Conservation (phyloP, 2,329 filamentous ascomycete genomes). For the Penicillium nordicum region DNA sequence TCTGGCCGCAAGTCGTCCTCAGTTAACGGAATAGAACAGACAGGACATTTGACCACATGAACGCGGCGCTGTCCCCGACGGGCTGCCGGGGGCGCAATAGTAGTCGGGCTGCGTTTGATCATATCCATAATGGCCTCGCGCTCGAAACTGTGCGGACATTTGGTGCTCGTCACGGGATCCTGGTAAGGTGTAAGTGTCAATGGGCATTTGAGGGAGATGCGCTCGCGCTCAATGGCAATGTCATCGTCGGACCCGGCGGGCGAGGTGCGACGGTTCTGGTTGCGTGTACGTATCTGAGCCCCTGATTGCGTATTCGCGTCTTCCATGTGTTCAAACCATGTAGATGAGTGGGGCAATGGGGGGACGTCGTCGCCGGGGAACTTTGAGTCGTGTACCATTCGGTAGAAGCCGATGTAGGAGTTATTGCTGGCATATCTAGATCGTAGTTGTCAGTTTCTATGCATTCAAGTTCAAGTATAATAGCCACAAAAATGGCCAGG, state of each 20-base stretch:
- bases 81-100: constrained; percentile 23
- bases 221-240: constrained; percentile 46
- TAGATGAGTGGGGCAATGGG: constrained; percentile 53
- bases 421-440: constrained; percentile 57
- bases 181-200: constrained; percentile 46
- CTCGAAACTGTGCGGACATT: constrained; percentile 52
- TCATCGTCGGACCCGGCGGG: constrained; percentile 43
- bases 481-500: constrained; percentile 22
- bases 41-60: constrained; percentile 39
- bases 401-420: constrained; percentile 60
- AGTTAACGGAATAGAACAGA: constrained; percentile 40
- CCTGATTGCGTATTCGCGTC: constrained; percentile 23
- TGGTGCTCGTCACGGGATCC: constrained; percentile 47
- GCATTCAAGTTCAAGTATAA: constrained; percentile 11
- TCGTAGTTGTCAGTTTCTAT: constrained; percentile 6
- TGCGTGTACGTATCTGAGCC: constrained; percentile 21
- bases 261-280: constrained; percentile 19
- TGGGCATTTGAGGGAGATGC: constrained; percentile 47
- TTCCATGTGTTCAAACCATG: constrained; percentile 59
- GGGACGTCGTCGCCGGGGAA: constrained; percentile 53
- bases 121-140: constrained; percentile 45
- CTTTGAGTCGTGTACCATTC: constrained; percentile 59
- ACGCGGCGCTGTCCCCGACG: constrained; percentile 19
- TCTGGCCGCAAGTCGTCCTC: constrained; percentile 40
- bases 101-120: constrained; percentile 35